phyloP scores from a whole-genome alignment of 352 stramenopile species.

The Pythium dissimile region DNA sequence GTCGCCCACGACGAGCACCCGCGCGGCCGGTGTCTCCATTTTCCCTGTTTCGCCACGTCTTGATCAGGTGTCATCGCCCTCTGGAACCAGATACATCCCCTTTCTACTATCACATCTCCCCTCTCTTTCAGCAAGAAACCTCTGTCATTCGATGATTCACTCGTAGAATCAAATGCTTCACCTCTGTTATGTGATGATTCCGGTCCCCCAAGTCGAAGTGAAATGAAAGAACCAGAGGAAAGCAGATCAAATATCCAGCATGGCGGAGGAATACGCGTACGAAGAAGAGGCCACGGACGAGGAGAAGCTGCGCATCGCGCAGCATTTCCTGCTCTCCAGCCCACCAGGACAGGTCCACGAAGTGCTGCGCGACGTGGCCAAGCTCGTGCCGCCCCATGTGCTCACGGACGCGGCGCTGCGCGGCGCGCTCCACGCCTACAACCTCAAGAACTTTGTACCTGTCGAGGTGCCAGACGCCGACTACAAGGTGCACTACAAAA shows the following conservation, averaged over 20 bases:
- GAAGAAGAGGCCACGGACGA: slow-evolving; percentile 77
- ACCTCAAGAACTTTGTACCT: slow-evolving; percentile 62
- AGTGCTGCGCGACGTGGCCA: slow-evolving; percentile 78
- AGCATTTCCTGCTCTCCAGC: slow-evolving; percentile 88
- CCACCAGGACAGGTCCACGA: slow-evolving; percentile 88
- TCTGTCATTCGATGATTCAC: not conserved
- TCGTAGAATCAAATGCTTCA: not conserved
- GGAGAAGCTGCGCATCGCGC: slow-evolving; percentile 88
- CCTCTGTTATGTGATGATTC: slow-evolving; percentile 1
- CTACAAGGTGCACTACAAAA: slow-evolving; percentile 84
- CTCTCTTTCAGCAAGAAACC: too few species aligned
- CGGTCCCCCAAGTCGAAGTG: slow-evolving; percentile 15
- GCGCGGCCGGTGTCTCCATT: slow-evolving; percentile 75
- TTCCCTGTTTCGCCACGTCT: not conserved
- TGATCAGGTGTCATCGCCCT: not conserved
- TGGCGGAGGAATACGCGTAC: slow-evolving; percentile 58
- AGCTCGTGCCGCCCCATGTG: slow-evolving; percentile 71
- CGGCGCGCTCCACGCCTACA: slow-evolving; percentile 78
- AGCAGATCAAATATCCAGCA: slow-evolving; percentile 19
- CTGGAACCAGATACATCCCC: too few species aligned
- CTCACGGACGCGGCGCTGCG: slow-evolving; percentile 67
- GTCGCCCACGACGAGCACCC: slow-evolving; percentile 81
- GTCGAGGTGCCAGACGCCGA: slow-evolving; percentile 68
- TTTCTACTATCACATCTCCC: not conserved
- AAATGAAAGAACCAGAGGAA: not conserved